phyloP scores from a whole-genome alignment of 2,329 filamentous ascomycete genomes.

The Tolypocladium nubicola region DNA sequence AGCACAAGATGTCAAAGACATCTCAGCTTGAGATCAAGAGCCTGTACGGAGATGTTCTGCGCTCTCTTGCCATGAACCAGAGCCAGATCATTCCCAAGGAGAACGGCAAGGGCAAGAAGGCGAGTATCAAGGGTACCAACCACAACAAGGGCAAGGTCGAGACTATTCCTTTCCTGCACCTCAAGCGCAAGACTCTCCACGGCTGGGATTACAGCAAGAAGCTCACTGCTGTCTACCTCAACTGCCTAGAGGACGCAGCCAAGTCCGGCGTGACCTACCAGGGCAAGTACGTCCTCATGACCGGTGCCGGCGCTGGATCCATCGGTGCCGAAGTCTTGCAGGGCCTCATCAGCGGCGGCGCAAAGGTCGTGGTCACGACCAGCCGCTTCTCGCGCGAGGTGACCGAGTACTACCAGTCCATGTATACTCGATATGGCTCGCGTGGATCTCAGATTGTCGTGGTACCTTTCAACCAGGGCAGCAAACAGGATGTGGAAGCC shows the following conservation, averaged over 20 bases:
- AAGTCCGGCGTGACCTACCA: conserved; percentile 81
- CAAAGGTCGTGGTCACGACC: conserved; percentile 93
- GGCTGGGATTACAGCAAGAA: conserved; percentile 99
- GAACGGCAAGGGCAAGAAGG: conserved; percentile 55
- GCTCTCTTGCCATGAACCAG: conserved; percentile 94
- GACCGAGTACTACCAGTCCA: conserved; percentile 97
- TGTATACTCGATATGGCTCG: conserved; percentile 91
- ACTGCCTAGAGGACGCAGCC: conserved; percentile 83
- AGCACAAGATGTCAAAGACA: conserved; percentile 94
- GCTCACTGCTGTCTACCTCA: conserved; percentile 84
- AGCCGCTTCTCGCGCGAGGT: conserved; percentile 94
- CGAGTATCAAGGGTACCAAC: conserved; percentile 38
- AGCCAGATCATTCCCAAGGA: conserved; percentile 91
- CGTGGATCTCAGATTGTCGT: conserved; percentile 94
- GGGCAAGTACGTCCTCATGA: conserved; percentile 96
- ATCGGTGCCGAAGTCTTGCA: conserved; percentile 96
- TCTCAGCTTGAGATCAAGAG: conserved; percentile 95
- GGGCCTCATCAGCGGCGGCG: conserved; percentile 90
- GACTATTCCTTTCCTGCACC: conserved; percentile 93
- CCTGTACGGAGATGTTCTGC: conserved; percentile 87
- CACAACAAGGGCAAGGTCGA: conserved; percentile 82
- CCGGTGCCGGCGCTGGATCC: conserved; percentile 91
- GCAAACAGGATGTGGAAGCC: conserved; percentile 94
- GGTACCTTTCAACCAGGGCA: conserved; percentile 97
- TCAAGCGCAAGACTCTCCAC: conserved; percentile 87